These are phyloP conservation scores for Russula dissimulans DNA, from an alignment of 768 basidiomycete species.

Conservation along the genomic window DNA sequence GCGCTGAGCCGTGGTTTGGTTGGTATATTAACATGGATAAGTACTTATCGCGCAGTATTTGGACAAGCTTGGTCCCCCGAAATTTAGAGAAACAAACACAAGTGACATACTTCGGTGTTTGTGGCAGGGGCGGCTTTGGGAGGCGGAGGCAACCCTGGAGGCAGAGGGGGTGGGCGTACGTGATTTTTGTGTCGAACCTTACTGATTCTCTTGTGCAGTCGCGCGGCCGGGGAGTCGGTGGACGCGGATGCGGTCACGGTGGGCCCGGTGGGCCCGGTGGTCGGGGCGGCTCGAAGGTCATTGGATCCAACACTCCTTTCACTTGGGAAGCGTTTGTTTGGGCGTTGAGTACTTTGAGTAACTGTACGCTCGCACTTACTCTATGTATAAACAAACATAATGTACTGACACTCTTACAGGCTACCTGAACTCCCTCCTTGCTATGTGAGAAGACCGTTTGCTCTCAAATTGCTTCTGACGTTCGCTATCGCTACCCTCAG, in stretches of 20 bases:
- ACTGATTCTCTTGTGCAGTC: constrained; percentile 22
- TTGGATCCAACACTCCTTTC: constrained; percentile 34
- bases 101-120: not conserved
- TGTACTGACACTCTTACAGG: constrained; percentile 25
- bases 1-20: no score
- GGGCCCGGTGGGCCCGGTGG: constrained; percentile 48
- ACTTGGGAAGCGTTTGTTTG: no score
- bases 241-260: constrained; percentile 27
- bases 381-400: not conserved
- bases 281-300: constrained; percentile 55
- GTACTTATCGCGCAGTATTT: not conserved
- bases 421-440: constrained; percentile 42
- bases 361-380: no score
- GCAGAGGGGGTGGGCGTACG: constrained; percentile 25
- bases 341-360: no score
- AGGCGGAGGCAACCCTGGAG: constrained; percentile 31
- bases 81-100: not conserved
- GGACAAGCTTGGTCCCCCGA: not conserved
- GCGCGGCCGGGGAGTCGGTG: constrained; percentile 23
- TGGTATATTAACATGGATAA: not conserved
- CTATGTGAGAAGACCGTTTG: constrained; percentile 31
- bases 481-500: not conserved
- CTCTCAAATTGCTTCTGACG: not conserved
- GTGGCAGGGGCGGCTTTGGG: constrained; percentile 32
- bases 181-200: not conserved